Base-by-base conservation (phyloP, 176 grass and related monocot genomes). In the Themeda triandra region DNA sequence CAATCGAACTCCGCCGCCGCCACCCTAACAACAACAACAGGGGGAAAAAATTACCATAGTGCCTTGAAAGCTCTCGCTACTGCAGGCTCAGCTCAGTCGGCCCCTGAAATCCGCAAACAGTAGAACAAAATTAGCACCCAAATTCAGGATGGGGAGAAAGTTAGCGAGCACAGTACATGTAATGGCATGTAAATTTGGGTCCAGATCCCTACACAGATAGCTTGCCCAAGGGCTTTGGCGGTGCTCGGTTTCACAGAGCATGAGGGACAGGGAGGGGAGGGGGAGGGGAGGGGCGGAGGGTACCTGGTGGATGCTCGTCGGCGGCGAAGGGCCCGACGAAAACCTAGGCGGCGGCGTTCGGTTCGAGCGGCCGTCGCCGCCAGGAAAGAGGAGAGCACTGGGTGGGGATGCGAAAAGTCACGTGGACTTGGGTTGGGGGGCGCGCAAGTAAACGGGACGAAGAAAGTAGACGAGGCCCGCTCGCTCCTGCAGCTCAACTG, bases 41-140 rank as follows among this genome's bases (percentile, higher is more conserved):
- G n/a, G n/a, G n/a, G 17, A 9, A 46, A 10, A 9, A 69, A 73
- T 69, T 63, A 91, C 89, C 89, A 91, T 91, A 13, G 7, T 63
- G 40, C 18, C 75, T 30, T 18, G 28, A 24, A 28, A 78, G 45
- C n/a, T 6, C 35, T 64, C 41, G 15, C 42, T n/a, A n/a, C n/a
- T n/a, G n/a, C 12, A 13, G 4, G 46, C 45, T 81, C 33, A 70
- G 79, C 31, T 69, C 32, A 54, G 79, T 21, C 27, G 23, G 53
- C 48, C 8, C 46, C 78, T 81, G 46, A 15, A 56, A 39, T 18
- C 17, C 5, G 44, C 63, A 51, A 35, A 81, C 41, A 28, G 14
- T 3, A 3, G 8, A 37, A 21, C 13, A 21, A 18, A 53, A 39
- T 68, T 6, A 81, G 44, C 11, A 36, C 63, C 63, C 10, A 25